Conservation (phyloP, 2,329 filamentous ascomycete species). For the Claviceps sp. region DNA sequence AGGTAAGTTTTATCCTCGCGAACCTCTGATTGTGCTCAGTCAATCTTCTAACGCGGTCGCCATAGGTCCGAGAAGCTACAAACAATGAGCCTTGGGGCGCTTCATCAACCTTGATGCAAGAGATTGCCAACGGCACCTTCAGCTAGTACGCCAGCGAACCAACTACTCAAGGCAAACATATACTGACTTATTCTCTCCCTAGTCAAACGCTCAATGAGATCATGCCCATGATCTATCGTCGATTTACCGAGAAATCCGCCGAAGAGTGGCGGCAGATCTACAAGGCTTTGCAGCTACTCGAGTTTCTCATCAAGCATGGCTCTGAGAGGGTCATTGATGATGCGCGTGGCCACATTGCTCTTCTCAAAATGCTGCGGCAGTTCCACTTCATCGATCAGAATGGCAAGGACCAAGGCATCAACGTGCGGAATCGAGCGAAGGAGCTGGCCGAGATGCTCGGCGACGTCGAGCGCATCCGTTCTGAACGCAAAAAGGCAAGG, state of each 20-base stretch:
- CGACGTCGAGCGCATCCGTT: constrained; percentile 77
- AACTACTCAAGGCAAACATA: neutral
- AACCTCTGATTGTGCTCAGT: neutral
- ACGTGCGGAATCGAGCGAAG: constrained; percentile 92
- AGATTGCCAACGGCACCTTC: constrained; percentile 95
- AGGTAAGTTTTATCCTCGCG: constrained; percentile 27
- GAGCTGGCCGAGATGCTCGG: constrained; percentile 87
- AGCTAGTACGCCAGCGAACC: constrained; percentile 62
- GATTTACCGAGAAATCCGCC: constrained; percentile 94
- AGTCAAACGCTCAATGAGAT: constrained; percentile 97
- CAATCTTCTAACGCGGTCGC: constrained; percentile 5
- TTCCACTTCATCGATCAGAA: constrained; percentile 96
- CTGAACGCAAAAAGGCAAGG: constrained; percentile 79
- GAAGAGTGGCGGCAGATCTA: constrained; percentile 99
- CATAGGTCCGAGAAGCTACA: constrained; percentile 84
- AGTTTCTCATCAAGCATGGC: constrained; percentile 95
- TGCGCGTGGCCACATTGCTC: constrained; percentile 83
- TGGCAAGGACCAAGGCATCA: constrained; percentile 96
- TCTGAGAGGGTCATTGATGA: constrained; percentile 97
- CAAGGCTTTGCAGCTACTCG: constrained; percentile 91
- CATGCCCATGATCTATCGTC: constrained; percentile 99
- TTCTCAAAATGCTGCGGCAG: constrained; percentile 95
- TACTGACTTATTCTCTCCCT: constrained; percentile 3
- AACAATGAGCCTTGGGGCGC: constrained; percentile 98
- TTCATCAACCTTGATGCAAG: constrained; percentile 78